phyloP scores from a whole-genome alignment of 1,284 basidiomycete species.

The Ustilago esculenta region DNA sequence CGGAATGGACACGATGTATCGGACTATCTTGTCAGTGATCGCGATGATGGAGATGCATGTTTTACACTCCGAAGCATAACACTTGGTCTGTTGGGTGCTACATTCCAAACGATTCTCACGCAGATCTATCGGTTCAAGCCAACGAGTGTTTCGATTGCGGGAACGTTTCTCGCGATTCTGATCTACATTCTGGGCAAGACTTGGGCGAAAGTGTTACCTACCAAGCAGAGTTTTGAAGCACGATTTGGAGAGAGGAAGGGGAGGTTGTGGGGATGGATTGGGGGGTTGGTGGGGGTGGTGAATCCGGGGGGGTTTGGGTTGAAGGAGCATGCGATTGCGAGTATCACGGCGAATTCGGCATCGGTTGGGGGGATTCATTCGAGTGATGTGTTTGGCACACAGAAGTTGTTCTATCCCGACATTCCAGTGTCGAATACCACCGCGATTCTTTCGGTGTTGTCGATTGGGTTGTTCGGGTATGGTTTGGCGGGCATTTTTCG shows the following conservation, averaged over 20 bases:
- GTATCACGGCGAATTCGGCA: conserved; percentile 73
- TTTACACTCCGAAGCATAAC: conserved; percentile 74
- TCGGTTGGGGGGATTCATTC: conserved; percentile 16
- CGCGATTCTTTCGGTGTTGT: conserved; percentile 75
- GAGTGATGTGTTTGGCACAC: conserved; percentile 27
- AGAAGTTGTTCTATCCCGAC: conserved; percentile 43
- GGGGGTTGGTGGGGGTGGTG: conserved; percentile 70
- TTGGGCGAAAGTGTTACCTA: conserved; percentile 70
- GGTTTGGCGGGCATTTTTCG: conserved; percentile 70
- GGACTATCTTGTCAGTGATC: conserved; percentile 72
- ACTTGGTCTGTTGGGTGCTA: conserved; percentile 74
- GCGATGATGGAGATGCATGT: conserved; percentile 74
- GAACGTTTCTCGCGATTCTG: conserved; percentile 74
- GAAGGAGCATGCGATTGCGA: conserved; percentile 75
- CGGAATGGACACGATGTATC: conserved; percentile 71
- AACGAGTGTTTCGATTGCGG: conserved; percentile 71
- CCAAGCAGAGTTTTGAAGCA: conserved; percentile 64
- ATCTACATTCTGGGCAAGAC: conserved; percentile 72
- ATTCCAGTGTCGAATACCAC: conserved; percentile 67
- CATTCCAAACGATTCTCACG: conserved; percentile 71
- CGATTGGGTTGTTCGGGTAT: conserved; percentile 76
- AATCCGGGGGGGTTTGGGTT: conserved; percentile 74
- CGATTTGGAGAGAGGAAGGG: conserved; percentile 57
- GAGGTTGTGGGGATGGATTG: conserved; percentile 63
- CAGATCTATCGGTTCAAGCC: conserved; percentile 73